phyloP scores from a whole-genome alignment of 2,329 filamentous ascomycete genomes.

The Monosporascus sp. region DNA sequence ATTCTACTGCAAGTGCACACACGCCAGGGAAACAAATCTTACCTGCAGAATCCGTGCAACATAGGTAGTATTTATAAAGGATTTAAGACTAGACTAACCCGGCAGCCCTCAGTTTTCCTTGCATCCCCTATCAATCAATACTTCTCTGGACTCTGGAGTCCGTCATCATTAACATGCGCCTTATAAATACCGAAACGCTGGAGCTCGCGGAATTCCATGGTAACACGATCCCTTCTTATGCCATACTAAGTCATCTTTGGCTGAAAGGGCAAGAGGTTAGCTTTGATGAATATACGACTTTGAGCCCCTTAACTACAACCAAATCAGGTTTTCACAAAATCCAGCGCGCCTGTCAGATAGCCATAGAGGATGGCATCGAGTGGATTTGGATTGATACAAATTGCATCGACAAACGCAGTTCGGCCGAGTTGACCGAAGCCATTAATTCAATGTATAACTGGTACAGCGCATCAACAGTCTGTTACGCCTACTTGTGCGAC shows the following conservation, averaged over 20 bases:
- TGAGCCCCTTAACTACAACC: background rate
- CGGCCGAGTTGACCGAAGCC: constrained; percentile 10
- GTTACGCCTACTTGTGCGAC: constrained; percentile 9
- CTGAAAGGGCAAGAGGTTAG: constrained; percentile 11
- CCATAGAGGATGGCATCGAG: constrained; percentile 4
- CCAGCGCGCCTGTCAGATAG: constrained; percentile 4
- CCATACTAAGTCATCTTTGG: constrained; percentile 18
- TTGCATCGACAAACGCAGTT: constrained; percentile 13
- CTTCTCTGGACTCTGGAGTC: background rate
- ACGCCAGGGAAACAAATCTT: too few relatives aligned
- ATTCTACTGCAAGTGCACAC: too few relatives aligned
- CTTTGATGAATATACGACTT: constrained; percentile 3
- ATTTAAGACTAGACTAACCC: too few relatives aligned
- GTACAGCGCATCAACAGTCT: constrained; percentile 5
- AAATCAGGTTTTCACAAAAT: constrained; percentile 9
- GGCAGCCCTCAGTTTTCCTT: too few relatives aligned
- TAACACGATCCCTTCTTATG: constrained; percentile 8
- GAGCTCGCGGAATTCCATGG: constrained; percentile 11
- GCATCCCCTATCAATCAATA: too few relatives aligned
- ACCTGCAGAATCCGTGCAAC: too few relatives aligned
- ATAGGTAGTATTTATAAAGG: too few relatives aligned
- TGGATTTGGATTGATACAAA: constrained; percentile 13
- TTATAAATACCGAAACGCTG: constrained; percentile 11
- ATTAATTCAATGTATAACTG: constrained; percentile 10
- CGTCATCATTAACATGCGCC: constrained; percentile 6